Base-by-base conservation (phyloP, 2,329 filamentous ascomycete genomes). In the Botrytis deweyae region DNA sequence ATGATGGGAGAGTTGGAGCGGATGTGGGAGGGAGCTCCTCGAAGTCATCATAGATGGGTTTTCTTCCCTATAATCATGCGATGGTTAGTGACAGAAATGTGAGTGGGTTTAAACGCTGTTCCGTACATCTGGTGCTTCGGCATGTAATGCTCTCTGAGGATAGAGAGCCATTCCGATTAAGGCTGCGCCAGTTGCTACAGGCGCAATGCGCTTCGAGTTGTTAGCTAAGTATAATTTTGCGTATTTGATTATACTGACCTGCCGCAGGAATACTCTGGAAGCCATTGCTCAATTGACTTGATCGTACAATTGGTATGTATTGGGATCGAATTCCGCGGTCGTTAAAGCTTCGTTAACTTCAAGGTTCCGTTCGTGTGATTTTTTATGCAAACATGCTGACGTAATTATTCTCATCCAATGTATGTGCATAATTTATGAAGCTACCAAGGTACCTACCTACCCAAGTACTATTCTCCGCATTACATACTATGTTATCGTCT, bases 11-110 rank as follows among this genome's bases (percentile, higher is more conserved):
- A 76, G 72, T 71, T 72, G 75, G 79, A 74, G 74, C 78, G 74
- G 79, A 81, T 76, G 78, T 78, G 78, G 77, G 80, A 77, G 77
- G 81, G 72, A 78, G 84, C 80, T 74, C 83, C 80, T 82, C 91
- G 81, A 86, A 84, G 81, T 91, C 88, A 84, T 95, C 93, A 87
- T 97, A 97, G 84, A 97, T 96, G 77, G 93, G 91, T 82, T 92
- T 93, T 81, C 87, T 88, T 20, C 33, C 40, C 71, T 72, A 33
- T 5, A 81, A 76, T 84, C 20, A 36, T 29, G n/a, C 40, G 29
- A 38, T 44, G 5, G 44, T 42, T 25, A 72, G 58, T 58, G 33
- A 42, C 25, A 38, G 18, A 33, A 9, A 61, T 42, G n/a, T 25
- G 59, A 42, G 59, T 14, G 44, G 40, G 9, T 36, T 79, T 59